Base-by-base conservation (phyloP, 2,329 filamentous ascomycete species). In the Stachybotrys elegans region DNA sequence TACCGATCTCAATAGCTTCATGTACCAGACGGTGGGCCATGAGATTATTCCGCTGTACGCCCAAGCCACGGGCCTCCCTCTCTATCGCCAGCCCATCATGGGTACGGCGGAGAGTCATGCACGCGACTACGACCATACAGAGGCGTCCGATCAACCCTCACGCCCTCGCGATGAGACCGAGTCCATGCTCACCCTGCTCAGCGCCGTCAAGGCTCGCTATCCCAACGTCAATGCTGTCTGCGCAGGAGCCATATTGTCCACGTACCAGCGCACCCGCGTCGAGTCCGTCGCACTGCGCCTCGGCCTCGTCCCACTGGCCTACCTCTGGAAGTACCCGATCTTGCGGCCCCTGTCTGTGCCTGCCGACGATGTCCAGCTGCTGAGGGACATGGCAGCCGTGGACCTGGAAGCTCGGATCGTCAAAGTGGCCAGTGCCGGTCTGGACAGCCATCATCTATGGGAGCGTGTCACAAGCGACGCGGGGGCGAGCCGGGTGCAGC, bases 21-120 rank as follows among this genome's bases (percentile, higher is more conserved):
- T 98, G 93, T 98, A 97, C 72, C 93, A 98, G 72, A 98, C 93
- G 4, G 88, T 96, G 48, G 93, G 93, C 12, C 89, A 97, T 66
- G 77, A 81, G 46, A 72, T 96, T 16, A 84, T 97, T 45, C 89
- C 91, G 3, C 76, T 95, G 14, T 97, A 96, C 61, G 83, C 84
- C 48, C 66, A 78, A 39, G 90, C 88, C 25, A 82, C 95, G 2
- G 81, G 76, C 0, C 73, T 97, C 25, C 92, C 92, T 20, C 74
- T 98, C 2, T 96, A 93, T 65, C 83, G 93, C 17, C 79, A 84
- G 54, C 71, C 81, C 43, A 96, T 97, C 53, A 60, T 65, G 2
- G 93, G 92, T 32, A 71, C 68, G 5, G 86, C 88, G 1, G 75
- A 86, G 19, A 81, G 89, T 56, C 81, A 79, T 29, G 78, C 77